Evolutionary conservation across 768 basidiomycete genomes (phyloP), one percentile per base, ranked within the genome.

Genomic region (Porphyrellus cyaneotinctus): DNA sequence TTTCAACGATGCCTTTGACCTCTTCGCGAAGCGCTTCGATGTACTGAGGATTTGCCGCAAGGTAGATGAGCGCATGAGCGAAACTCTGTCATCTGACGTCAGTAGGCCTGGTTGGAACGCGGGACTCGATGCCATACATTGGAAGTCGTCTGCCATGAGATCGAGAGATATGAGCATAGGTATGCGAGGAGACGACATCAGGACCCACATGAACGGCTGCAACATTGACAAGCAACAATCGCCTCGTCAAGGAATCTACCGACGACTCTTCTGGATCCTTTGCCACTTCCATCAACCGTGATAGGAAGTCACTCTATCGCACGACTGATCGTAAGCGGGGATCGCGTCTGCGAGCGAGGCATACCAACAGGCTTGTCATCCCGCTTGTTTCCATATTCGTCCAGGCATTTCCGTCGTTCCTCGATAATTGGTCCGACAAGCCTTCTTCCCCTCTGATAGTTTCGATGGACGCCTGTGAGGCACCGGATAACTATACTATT

Each of bases 211-310:
- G 30, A 13, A 44, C 22, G 22, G 43, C 28, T 8, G 13, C 2
- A 22, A 44, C 1, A 18, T 44, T 31, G 28, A 20, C 13, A 9
- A 24, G 12, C 13, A 44, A 26, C 0, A 62, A 20, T 18, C 63
- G 60, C 9, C 32, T 24, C 14, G 57, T 55, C 58, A 73, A 49
- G 66, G 65, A 26, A 24, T 57, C 43, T 2, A 51, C 24, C 2
- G 66, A 49, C 20, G 36, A 22, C n/a, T n/a, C n/a, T 39, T 67
- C 58, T 28, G 51, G 24, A 23, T 57, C 57, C 5, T 50, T 30
- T 8, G 42, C 30, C 37, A 20, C 37, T 22, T 38, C 37, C 37
- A 38, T 38, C 20, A 38, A 22, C 37, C 37, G 22, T 20, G 37
- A 38, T 4, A 38, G 37, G 11, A 38, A 38, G 20, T 38, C 37